Evolutionary conservation across 2,329 filamentous ascomycete genomes (phyloP), one percentile per base, ranked within the genome.

Genomic region (Sphaerostilbella broomeana): DNA sequence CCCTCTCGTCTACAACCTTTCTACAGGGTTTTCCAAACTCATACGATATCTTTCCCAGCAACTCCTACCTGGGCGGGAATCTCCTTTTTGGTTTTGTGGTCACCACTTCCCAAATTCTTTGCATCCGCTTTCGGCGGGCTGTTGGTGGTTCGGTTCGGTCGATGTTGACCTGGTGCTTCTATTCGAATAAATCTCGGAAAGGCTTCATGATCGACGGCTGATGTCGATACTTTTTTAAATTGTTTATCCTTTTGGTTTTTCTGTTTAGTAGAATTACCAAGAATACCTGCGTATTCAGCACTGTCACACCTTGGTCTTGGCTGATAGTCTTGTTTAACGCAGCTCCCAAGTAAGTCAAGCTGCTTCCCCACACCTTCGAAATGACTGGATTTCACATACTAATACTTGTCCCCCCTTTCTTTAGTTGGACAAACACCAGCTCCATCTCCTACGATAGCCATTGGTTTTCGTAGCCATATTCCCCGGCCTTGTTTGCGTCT

Each of bases 111-210:
- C 22, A 25, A 9, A 35, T 31, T 21, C 40, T 42, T 28, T 25
- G 30, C 36, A 35, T 31, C 45, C 37, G 32, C 38, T 34, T 26
- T 40, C 38, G 38, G 38, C 32, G 38, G 38, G 27, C 31, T 40
- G 38, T 40, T 31, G 38, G 38, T 18, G 38, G 20, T 32, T 18
- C n/a, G n/a, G n/a, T n/a, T 29, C 34, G 18, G 32, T 35, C 20
- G 32, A 25, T 18, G 17, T 31, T 35, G 27, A 26, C 19, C 26
- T 25, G 25, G 25, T 16, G n/a, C n/a, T n/a, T n/a, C n/a, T n/a
- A n/a, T n/a, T n/a, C n/a, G n/a, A n/a, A n/a, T n/a, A n/a, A n/a
- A n/a, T n/a, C n/a, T n/a, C n/a, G n/a, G n/a, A n/a, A n/a, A 25
- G 8, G 12, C 22, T 9, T 25, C 12, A 12, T 3, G 22, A 25